These are phyloP conservation scores for Amanita muscaria DNA, from an alignment of 768 basidiomycete species.

Conservation along the genomic window DNA sequence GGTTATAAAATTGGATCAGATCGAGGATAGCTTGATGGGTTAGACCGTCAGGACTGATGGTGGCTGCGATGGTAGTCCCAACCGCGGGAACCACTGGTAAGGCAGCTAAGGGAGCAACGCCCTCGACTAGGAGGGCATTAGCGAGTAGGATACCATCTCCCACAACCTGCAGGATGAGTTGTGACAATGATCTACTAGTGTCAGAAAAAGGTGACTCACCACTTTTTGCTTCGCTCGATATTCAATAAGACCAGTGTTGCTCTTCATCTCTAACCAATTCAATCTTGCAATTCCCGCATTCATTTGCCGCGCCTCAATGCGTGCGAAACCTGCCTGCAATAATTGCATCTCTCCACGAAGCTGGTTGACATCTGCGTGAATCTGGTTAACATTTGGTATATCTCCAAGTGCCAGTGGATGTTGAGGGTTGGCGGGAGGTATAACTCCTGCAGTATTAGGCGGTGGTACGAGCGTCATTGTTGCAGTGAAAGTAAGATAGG, in stretches of 20 bases:
- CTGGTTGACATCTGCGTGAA: neutral
- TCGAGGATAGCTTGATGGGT: neutral
- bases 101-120: neutral
- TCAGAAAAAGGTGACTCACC: neutral
- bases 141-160: neutral
- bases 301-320: conserved; percentile 1
- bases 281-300: neutral
- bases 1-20: neutral
- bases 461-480: conserved; percentile 14
- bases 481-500: too few species aligned
- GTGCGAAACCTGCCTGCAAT: neutral
- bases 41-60: too few species aligned
- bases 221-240: neutral
- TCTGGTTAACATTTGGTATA: neutral
- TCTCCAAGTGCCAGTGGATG: neutral
- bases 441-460: conserved; percentile 12
- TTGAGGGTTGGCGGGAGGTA: neutral
- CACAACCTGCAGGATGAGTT: neutral
- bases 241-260: neutral
- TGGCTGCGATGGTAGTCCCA: neutral
- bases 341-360: too few species aligned
- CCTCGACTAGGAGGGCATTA: neutral
- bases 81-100: neutral
- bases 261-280: neutral
- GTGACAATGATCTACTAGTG: neutral